Evolutionary conservation across 2,329 filamentous ascomycete species (phyloP), one percentile per base, ranked within the genome.

Genomic region (Tolypocladium guangdongense): DNA sequence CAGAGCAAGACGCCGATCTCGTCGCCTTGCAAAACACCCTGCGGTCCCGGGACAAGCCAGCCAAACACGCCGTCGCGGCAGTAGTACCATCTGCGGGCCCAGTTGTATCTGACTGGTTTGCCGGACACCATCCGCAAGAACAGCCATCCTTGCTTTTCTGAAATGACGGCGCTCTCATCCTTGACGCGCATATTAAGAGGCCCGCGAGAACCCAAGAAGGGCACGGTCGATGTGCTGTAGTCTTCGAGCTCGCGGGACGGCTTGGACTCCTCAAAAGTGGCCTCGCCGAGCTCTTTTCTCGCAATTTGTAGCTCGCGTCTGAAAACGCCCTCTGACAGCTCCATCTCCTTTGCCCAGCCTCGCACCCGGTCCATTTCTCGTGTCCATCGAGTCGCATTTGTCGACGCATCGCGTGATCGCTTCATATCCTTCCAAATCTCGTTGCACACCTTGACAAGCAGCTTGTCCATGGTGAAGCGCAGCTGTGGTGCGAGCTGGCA

Each of bases 41-140:
- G 83, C 0, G 83, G 75, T 4, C 88, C 88, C 63, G 95, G 90
- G 22, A 93, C 81, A 6, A 99, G 77, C 83, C 90, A 97, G 24
- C 93, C 93, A 68, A 99, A 97, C 54, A 97, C 93, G 39, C 93
- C 92, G 64, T 95, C 86, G 58, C 92, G 91, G 61, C 96, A 86
- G 67, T 96, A 97, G 65, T 93, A 96, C 93, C 93, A 99, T 52
- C 92, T 81, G 55, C 90, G 82, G 30, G 90, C 80, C 93, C 93
- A 99, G 41, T 82, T 80, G n/a, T 90, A 90, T 56, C 92, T 80
- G 16, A 90, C 88, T 0, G 92, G 92, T 68, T 96, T 97, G 37
- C 90, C 91, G 1, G 88, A 84, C 8, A 91, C 74, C 1, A 85
- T 88, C 51, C 90, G 81, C 60, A 96, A 68, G 67, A 91, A 95